phyloP scores from a whole-genome alignment of 306 rosid genomes.

The Calophaca sinica region DNA sequence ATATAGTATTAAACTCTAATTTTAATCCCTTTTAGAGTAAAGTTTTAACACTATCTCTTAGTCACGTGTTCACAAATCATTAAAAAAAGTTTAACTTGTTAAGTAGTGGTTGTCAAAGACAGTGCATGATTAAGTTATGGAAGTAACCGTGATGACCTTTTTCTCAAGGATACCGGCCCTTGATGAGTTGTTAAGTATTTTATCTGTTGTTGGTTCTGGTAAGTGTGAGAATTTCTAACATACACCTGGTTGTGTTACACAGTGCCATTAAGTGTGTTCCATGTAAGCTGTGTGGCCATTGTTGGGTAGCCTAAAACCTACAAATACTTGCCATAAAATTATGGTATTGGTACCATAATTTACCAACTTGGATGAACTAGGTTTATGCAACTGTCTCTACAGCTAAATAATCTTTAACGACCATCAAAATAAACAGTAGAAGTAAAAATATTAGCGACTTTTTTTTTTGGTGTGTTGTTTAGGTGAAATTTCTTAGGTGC shows the following conservation, averaged over 20 bases:
- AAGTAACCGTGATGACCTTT: background rate
- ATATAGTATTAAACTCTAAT: no score
- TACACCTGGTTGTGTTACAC: background rate
- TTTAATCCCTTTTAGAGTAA: background rate
- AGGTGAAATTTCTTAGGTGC: background rate
- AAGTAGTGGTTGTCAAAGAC: background rate
- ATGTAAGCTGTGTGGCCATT: conserved; percentile 14
- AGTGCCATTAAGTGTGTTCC: conserved; percentile 24
- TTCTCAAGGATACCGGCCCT: conserved; percentile 15
- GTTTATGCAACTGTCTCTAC: background rate
- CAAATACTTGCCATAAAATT: conserved; percentile 21
- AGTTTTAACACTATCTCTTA: no score
- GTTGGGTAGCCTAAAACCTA: conserved; percentile 8
- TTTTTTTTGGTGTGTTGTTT: conserved; percentile 12
- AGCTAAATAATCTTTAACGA: background rate
- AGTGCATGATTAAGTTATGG: conserved; percentile 17
- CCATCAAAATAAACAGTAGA: background rate
- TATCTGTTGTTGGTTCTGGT: conserved; percentile 11
- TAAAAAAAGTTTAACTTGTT: background rate
- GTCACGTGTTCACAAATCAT: background rate
- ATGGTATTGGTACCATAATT: background rate
- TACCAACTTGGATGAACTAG: background rate
- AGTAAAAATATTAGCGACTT: background rate
- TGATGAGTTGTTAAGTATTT: conserved; percentile 32
- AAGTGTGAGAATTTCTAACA: background rate